Evolutionary conservation across 371 early-diverging fungal species (phyloP).

Genomic region (Mortierella sp.): DNA sequence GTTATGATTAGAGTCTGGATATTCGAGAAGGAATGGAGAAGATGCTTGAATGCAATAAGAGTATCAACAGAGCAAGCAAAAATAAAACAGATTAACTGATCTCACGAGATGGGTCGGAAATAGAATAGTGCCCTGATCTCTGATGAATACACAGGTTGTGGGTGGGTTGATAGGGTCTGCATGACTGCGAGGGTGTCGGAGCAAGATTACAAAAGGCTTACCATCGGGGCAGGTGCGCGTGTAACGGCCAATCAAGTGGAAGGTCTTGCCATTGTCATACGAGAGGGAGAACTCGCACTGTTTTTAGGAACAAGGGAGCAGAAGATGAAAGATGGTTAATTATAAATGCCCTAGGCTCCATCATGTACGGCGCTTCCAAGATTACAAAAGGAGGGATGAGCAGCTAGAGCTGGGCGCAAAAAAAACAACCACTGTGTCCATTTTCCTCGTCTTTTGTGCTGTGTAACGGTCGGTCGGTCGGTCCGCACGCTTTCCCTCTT

Average conservation of each 20-base stretch:
- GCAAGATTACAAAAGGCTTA: not conserved
- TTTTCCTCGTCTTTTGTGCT: not conserved
- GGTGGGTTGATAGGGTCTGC: too few species aligned
- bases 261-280: slow-evolving; percentile 73
- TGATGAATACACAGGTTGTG: not conserved
- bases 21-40: not conserved
- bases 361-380: not conserved
- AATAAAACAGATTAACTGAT: not conserved
- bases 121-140: not conserved
- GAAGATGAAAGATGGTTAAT: not conserved
- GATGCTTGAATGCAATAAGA: not conserved
- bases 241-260: slow-evolving; percentile 68
- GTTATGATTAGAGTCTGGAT: not conserved
- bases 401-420: not conserved
- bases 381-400: not conserved
- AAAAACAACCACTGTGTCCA: not conserved
- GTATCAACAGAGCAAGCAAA: not conserved
- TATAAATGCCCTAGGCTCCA: not conserved
- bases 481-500: not conserved
- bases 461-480: not conserved
- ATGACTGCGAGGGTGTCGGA: not conserved
- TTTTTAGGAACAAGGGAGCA: not conserved
- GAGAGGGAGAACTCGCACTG: slow-evolving; percentile 81
- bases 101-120: not conserved
- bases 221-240: slow-evolving; percentile 63